Evolutionary conservation across 495 filamentous ascomycete species (phyloP).

Genomic region (Talaromyces stipitatus): DNA sequence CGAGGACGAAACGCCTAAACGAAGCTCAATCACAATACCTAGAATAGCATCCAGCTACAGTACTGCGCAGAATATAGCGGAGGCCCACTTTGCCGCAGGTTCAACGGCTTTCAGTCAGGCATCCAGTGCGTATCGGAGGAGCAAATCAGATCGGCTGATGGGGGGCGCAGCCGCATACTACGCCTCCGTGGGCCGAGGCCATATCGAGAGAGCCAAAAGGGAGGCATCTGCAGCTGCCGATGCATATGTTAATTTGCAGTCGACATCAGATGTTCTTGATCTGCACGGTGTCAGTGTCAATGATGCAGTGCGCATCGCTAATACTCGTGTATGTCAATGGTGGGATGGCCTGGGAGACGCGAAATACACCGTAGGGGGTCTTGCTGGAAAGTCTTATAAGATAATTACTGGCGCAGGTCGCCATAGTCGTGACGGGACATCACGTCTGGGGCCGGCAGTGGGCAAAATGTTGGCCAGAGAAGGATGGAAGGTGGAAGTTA

Average conservation of each 20-base stretch:
- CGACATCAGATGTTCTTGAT: slow-evolving; percentile 52
- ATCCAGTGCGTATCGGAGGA: slow-evolving; percentile 50
- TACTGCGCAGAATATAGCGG: slow-evolving; percentile 18
- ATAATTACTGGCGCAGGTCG: slow-evolving; percentile 76
- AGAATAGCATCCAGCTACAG: slow-evolving; percentile 14
- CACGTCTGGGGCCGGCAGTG: slow-evolving; percentile 73
- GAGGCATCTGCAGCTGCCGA: slow-evolving; percentile 48
- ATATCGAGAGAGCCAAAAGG: slow-evolving; percentile 34
- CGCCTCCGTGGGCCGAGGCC: slow-evolving; percentile 46
- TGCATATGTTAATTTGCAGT: slow-evolving; percentile 52
- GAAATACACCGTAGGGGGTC: slow-evolving; percentile 37
- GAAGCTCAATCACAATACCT: slow-evolving; percentile 5
- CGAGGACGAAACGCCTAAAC: slow-evolving; percentile 17
- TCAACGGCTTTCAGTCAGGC: slow-evolving; percentile 52
- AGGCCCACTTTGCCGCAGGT: slow-evolving; percentile 32
- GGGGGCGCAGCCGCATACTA: slow-evolving; percentile 63
- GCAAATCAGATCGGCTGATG: slow-evolving; percentile 58
- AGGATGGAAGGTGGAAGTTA: slow-evolving; percentile 74
- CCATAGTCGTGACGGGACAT: slow-evolving; percentile 71
- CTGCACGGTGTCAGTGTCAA: slow-evolving; percentile 77
- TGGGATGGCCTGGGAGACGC: slow-evolving; percentile 66
- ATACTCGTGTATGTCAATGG: slow-evolving; percentile 61
- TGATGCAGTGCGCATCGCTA: slow-evolving; percentile 70
- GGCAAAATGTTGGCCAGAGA: slow-evolving; percentile 64
- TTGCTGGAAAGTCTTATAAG: slow-evolving; percentile 43